Conservation (phyloP, 768 basidiomycete species). For the Suillus tomentosus region DNA sequence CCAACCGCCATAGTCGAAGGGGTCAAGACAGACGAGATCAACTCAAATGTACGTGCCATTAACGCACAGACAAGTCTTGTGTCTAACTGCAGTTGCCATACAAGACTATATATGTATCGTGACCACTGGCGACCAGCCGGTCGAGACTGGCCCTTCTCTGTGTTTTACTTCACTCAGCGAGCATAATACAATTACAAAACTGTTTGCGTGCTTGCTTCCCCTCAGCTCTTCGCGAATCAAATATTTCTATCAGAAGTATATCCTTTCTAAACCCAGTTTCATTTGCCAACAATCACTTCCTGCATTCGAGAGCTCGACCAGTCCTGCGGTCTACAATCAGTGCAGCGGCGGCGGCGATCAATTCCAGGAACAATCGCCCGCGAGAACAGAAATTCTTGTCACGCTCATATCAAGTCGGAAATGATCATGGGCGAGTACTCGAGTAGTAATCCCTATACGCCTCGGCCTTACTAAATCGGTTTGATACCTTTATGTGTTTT, state of each 20-base stretch:
- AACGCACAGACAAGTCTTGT: not conserved
- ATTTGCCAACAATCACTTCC: not conserved
- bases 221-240: not conserved
- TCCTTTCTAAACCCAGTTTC: not conserved
- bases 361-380: not conserved
- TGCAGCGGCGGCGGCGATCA: not conserved
- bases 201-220: not conserved
- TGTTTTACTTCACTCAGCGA: not conserved
- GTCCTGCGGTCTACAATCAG: not conserved
- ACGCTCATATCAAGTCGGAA: not conserved
- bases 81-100: not conserved
- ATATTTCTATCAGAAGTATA: not conserved
- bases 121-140: not conserved
- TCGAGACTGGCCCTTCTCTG: not conserved
- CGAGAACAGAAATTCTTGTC: not conserved
- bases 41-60: not conserved
- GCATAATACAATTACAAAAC: not conserved
- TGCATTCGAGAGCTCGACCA: not conserved
- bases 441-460: not conserved
- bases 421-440: not conserved
- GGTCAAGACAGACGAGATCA: too few relatives aligned
- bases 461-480: not conserved
- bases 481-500: not conserved
- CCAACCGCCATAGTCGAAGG: too few relatives aligned
- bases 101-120: not conserved